Conservation (phyloP, 2,329 filamentous ascomycete species). For the Curvularia verruculosa region DNA sequence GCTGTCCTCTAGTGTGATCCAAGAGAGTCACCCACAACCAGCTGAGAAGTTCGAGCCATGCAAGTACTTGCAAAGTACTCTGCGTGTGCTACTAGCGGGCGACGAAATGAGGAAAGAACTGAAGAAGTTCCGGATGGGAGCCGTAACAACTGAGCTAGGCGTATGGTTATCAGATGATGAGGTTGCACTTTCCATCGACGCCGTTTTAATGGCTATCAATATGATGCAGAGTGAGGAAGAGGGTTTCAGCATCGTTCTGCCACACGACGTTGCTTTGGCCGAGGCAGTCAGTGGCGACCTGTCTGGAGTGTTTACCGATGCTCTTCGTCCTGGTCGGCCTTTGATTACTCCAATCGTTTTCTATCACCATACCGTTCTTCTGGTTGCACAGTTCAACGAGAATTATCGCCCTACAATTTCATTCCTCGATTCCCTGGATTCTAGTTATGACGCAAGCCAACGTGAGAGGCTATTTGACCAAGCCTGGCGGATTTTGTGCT, state of each 20-base stretch:
- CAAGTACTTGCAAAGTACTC: neutral
- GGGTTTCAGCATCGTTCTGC: conserved; percentile 13
- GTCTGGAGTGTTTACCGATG: neutral
- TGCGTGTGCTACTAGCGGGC: neutral
- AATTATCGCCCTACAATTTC: conserved; percentile 4
- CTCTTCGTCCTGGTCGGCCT: conserved; percentile 19
- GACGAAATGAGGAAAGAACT: neutral
- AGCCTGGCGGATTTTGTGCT: neutral
- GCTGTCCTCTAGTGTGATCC: neutral
- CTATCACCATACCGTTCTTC: conserved; percentile 14
- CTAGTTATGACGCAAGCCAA: neutral
- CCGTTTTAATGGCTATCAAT: conserved; percentile 22
- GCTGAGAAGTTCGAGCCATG: neutral
- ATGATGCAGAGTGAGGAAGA: neutral
- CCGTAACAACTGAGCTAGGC: neutral
- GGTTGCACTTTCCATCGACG: conserved; percentile 6
- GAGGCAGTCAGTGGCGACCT: too few relatives aligned
- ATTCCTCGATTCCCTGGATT: conserved; percentile 17
- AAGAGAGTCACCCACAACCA: neutral
- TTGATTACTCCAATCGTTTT: conserved; percentile 10
- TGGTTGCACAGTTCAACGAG: conserved; percentile 19
- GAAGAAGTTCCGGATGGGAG: neutral
- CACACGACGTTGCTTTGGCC: neutral
- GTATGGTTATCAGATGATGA: conserved; percentile 7
- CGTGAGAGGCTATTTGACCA: neutral